A percentile compares a stretch with the other conserved stretches of the same genome.
These are phyloP conservation scores for Fusarium circinatum DNA, from an alignment of 2,329 filamentous ascomycete genomes.

Conservation along the genomic window DNA sequence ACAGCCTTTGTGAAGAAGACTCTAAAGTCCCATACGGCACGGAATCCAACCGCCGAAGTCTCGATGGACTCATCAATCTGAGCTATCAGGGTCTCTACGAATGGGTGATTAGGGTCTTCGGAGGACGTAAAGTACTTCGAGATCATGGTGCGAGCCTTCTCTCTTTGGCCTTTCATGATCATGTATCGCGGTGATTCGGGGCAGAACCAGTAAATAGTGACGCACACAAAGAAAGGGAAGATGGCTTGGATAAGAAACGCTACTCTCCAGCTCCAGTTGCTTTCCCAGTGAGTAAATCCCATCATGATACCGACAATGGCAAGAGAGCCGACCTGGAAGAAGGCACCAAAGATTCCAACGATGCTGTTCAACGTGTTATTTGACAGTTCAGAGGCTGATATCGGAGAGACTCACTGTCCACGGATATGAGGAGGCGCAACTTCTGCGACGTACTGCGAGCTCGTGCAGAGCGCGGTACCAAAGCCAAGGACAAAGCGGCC, in stretches of 20 bases:
- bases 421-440: slow-evolving; percentile 36
- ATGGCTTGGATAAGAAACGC: slow-evolving; percentile 37
- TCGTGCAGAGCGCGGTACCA: slow-evolving; percentile 38
- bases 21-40: slow-evolving; percentile 34
- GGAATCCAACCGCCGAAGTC: slow-evolving; percentile 16
- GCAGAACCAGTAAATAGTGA: slow-evolving; percentile 35
- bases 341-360: slow-evolving; percentile 39
- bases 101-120: slow-evolving; percentile 33
- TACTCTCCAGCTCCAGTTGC: slow-evolving; percentile 37
- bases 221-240: slow-evolving; percentile 34
- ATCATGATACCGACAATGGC: slow-evolving; percentile 40
- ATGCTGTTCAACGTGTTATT: background rate
- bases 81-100: slow-evolving; percentile 28
- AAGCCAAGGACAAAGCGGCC: slow-evolving; percentile 37
- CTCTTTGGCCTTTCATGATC: slow-evolving; percentile 37
- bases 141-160: slow-evolving; percentile 36
- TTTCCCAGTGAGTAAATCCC: slow-evolving; percentile 38
- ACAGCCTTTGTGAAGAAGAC: slow-evolving; percentile 36
- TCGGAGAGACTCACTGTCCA: slow-evolving; percentile 10
- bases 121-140: slow-evolving; percentile 31
- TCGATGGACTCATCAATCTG: slow-evolving; percentile 41
- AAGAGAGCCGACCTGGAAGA: slow-evolving; percentile 38
- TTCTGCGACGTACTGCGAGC: slow-evolving; percentile 40
- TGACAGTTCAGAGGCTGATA: accelerated
- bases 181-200: slow-evolving; percentile 40